Evolutionary conservation across 139 green algal genomes (phyloP), one percentile per base, ranked within the genome.

Genomic region (Pleodorina starrii): DNA sequence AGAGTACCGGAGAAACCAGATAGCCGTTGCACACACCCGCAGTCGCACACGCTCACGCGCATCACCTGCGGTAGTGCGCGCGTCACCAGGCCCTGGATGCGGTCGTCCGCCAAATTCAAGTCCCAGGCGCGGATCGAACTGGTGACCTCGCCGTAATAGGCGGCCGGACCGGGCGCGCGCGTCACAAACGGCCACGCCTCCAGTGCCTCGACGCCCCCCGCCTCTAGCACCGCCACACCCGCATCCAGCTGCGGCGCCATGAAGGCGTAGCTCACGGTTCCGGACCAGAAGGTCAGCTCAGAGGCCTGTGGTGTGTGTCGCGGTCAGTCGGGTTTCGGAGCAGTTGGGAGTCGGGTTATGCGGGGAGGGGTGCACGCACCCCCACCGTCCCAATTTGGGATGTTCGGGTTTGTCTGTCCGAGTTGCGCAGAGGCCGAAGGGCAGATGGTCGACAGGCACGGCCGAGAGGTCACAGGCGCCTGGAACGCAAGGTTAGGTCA

Each of bases 191-290:
- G 80, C 80, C 80, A 87, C 35, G 59, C 29, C 5, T 38, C 9
- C 51, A 87, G 80, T 21, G 16, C 16, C 14, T 86, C 79, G n/a
- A n/a, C n/a, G n/a, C n/a, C n/a, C 80, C 80, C 77, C 35, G 59
- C 29, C 5, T 38, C 9, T 36, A 87, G 80, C 36, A 2, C 16
- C 14, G 75, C 79, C 21, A 35, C 60, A 5, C 42, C 60, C 4
- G 80, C 51, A 59, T 87, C 80, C 60, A 87, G 60, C 10, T n/a
- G 1, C 19, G 68, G 83, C 7, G 9, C 0, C 6, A 5, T 25
- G 38, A 89, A 74, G 38, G 21, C 14, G 68, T 71, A 63, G 35
- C 14, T 25, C 19, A 89, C 11, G 44, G 10, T 27, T 19, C 7
- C 6, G 27, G 73, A 63, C 35, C 40, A 51, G 73, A 90, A 90